A percentile compares a stretch with the other conserved stretches of the same genome.
Evolutionary conservation across 352 stramenopile genomes (phyloP).

Genomic region (Pythium apleroticum): DNA sequence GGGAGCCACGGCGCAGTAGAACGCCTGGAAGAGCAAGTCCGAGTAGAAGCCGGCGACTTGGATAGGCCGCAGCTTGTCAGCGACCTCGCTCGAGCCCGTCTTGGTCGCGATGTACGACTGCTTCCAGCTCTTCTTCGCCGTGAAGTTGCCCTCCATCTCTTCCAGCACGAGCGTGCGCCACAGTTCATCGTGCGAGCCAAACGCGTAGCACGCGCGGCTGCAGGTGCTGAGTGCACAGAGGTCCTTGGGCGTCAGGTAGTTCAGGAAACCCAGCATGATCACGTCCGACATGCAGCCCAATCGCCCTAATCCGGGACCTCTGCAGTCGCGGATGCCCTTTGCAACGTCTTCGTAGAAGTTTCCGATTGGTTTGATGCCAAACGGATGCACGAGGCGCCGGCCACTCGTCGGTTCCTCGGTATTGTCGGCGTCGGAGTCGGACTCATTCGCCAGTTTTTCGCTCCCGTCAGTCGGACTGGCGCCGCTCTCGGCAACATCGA

Average conservation of each 20-base stretch:
- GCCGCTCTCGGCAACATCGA: background rate
- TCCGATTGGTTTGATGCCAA: constrained; percentile 80
- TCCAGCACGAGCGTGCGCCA: constrained; percentile 81
- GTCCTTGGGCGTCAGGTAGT: constrained; percentile 49
- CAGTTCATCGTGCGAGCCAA: constrained; percentile 74
- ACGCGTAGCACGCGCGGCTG: constrained; percentile 73
- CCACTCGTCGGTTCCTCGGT: background rate
- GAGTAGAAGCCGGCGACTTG: constrained; percentile 76
- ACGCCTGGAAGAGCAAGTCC: constrained; percentile 87
- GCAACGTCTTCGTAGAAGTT: constrained; percentile 73
- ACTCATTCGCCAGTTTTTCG: constrained; percentile 6
- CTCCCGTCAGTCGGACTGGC: background rate
- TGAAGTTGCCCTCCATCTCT: constrained; percentile 68
- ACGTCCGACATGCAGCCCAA: constrained; percentile 62
- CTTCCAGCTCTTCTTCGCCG: constrained; percentile 57
- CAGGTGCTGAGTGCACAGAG: constrained; percentile 44
- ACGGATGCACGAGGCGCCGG: constrained; percentile 58
- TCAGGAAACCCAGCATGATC: constrained; percentile 62
- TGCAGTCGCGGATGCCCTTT: constrained; percentile 65
- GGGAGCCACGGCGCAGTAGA: constrained; percentile 68
- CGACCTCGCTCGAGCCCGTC: constrained; percentile 23
- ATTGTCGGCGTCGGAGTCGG: background rate
- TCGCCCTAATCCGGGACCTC: constrained; percentile 49
- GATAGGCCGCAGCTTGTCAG: constrained; percentile 31
- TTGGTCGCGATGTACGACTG: constrained; percentile 69